These are phyloP conservation scores for Hericium erinaceus DNA, from an alignment of 768 basidiomycete species.

Conservation along the genomic window DNA sequence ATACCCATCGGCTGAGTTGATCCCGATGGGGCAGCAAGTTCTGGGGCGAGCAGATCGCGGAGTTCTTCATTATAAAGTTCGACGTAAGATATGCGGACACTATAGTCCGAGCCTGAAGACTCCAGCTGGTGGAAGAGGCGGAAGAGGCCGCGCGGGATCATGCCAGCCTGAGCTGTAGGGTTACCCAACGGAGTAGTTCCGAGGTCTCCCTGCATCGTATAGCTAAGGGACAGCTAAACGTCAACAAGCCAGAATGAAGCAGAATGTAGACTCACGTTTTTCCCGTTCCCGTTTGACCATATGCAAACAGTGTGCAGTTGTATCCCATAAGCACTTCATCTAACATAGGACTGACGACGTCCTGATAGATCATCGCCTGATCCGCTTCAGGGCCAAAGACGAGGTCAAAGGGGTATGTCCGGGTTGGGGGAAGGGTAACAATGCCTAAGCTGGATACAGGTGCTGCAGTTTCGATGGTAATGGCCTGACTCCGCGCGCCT, in stretches of 20 bases:
- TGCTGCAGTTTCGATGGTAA: conserved; percentile 72
- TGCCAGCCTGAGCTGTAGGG: conserved; percentile 83
- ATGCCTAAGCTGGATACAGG: conserved; percentile 66
- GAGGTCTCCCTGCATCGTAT: conserved; percentile 98
- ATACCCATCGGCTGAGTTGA: conserved; percentile 74
- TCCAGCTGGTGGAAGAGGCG: conserved; percentile 87
- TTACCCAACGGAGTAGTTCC: conserved; percentile 75
- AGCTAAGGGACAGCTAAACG: conserved; percentile 31
- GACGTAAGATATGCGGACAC: conserved; percentile 88
- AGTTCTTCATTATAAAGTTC: conserved; percentile 99
- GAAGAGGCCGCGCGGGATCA: conserved; percentile 91
- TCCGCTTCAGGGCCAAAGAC: conserved; percentile 97
- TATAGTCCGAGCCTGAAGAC: conserved; percentile 65
- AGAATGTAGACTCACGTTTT: conserved; percentile 70
- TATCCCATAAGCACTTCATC: conserved; percentile 93
- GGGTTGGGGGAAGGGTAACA: conserved; percentile 61
- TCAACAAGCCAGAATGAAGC: background rate
- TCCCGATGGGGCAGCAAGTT: conserved; percentile 62
- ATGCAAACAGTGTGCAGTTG: conserved; percentile 96
- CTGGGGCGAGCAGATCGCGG: conserved; percentile 79
- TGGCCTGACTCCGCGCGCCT: conserved; percentile 65
- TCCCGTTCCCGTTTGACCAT: conserved; percentile 97
- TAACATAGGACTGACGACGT: conserved; percentile 88
- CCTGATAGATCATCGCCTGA: conserved; percentile 87
- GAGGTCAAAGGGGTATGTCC: conserved; percentile 89